Evolutionary conservation across 2,329 filamentous ascomycete genomes (phyloP), one percentile per base, ranked within the genome.

Genomic region (Sclerotinia trifoliorum): DNA sequence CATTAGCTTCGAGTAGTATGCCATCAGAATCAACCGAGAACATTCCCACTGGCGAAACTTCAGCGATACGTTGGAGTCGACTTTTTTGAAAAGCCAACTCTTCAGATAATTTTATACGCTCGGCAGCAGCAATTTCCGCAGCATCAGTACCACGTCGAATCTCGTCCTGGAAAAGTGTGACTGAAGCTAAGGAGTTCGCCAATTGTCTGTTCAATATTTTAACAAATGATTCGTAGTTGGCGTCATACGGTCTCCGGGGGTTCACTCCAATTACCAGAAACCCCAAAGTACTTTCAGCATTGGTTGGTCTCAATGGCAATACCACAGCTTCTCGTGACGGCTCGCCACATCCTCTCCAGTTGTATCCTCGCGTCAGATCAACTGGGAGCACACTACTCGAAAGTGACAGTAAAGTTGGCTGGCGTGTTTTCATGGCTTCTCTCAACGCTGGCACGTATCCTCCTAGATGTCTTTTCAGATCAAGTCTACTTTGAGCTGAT

Each of bases 91-190:
- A 62, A 39, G 72, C 74, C 11, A 76, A 57, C 57, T 76, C 74
- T 63, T 74, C 72, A 7, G 71, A 72, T n/a, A 77, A 52, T 32
- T 71, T 70, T 15, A 68, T 60, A 19, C 72, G 58, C 60, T 95
- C 91, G 69, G 90, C 79, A 2, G 90, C 90, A 10, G 92, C 92
- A 48, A 92, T 81, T 69, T 87, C 86, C 21, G 91, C 92, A 2
- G 90, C 91, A 73, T 83, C 85, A 75, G 91, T 87, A 0, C 90
- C 89, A 70, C 90, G 84, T 64, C 85, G 85, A 72, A 94, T 92
- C 75, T 94, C 92, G 71, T 93, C 90, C 76, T 94, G 91, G 68
- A 94, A 93, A 2, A 94, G 79, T 0, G 93, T 90, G 0, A 93
- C 91, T 0, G 91, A 94, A 0, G 91, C 91, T 75, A 94, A 83